These are phyloP conservation scores for Cytospora paraplurivora DNA, from an alignment of 2,329 filamentous ascomycete genomes.

Conservation along the genomic window DNA sequence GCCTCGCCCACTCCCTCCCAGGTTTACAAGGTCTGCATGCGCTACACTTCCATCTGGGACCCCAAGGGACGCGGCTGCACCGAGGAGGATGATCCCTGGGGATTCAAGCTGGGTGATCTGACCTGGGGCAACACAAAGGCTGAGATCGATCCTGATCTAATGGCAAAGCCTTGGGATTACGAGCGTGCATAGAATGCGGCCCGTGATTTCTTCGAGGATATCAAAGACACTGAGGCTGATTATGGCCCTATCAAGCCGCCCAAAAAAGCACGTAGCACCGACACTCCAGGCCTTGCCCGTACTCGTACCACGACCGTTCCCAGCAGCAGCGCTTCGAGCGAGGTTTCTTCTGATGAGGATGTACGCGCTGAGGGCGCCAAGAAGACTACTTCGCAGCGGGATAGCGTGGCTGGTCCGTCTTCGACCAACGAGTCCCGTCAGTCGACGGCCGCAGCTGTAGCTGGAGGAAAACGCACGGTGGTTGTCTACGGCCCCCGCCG, in stretches of 20 bases:
- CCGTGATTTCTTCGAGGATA: slow-evolving; percentile 22
- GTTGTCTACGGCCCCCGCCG: slow-evolving; percentile 13
- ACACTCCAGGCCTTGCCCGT: neutral
- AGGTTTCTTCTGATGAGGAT: neutral
- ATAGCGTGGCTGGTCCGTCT: neutral
- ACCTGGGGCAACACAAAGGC: slow-evolving; percentile 27
- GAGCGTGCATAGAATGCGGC: slow-evolving; percentile 28
- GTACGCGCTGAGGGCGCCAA: neutral
- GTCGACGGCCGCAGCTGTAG: too few relatives aligned
- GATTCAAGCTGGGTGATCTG: slow-evolving; percentile 17
- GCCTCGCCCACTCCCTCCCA: slow-evolving; percentile 6
- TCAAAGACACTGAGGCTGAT: slow-evolving; percentile 21
- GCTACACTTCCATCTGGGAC: slow-evolving; percentile 22
- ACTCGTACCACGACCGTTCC: neutral
- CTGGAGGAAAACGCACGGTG: neutral
- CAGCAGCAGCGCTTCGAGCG: neutral
- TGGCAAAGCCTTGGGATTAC: slow-evolving; percentile 28
- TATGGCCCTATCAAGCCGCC: slow-evolving; percentile 23
- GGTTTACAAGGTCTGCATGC: slow-evolving; percentile 21
- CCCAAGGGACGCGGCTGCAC: slow-evolving; percentile 19
- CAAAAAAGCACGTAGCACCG: neutral
- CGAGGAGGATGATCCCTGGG: slow-evolving; percentile 18
- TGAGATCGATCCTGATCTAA: slow-evolving; percentile 21
- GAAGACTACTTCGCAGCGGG: neutral
- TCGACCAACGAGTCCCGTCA: too few relatives aligned